These are phyloP conservation scores for Alternaria conjuncta DNA, from an alignment of 2,329 filamentous ascomycete species.

Conservation along the genomic window DNA sequence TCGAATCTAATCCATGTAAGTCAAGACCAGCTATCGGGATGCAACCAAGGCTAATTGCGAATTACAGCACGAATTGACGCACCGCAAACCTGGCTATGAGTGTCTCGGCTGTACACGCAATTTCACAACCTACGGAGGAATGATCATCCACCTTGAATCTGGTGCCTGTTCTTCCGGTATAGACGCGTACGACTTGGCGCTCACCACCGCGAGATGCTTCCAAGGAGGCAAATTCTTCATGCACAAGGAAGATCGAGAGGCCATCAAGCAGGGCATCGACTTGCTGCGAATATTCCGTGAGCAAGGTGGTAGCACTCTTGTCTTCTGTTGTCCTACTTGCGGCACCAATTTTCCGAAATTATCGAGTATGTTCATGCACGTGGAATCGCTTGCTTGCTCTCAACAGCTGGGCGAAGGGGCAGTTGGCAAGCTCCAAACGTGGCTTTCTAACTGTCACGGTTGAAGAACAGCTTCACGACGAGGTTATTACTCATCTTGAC, in stretches of 20 bases:
- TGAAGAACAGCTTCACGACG: not conserved
- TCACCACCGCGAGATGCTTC: slow-evolving; percentile 22
- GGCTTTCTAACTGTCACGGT: not conserved
- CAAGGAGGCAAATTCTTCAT: slow-evolving; percentile 12
- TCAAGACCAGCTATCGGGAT: not conserved
- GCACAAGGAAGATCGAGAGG: not conserved
- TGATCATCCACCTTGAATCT: slow-evolving; percentile 16
- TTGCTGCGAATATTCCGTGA: not conserved
- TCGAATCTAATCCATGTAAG: not conserved
- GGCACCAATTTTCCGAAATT: slow-evolving; percentile 11
- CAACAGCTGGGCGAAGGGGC: slow-evolving; percentile 7
- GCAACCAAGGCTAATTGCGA: not conserved
- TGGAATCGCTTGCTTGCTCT: slow-evolving; percentile 13
- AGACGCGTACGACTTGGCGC: slow-evolving; percentile 15
- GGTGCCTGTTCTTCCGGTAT: slow-evolving; percentile 5
- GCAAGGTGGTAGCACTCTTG: not conserved
- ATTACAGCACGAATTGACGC: not conserved
- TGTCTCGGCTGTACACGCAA: slow-evolving; percentile 9
- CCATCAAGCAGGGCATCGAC: not conserved
- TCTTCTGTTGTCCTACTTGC: slow-evolving; percentile 14
- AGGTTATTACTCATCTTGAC: not conserved
- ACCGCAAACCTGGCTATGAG: not conserved
- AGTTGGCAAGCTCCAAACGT: not conserved
- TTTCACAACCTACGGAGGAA: slow-evolving; percentile 18
- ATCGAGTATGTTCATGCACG: slow-evolving; percentile 20